phyloP scores from a whole-genome alignment of 2,329 filamentous ascomycete species.

The Cladosporium sphaerospermum region DNA sequence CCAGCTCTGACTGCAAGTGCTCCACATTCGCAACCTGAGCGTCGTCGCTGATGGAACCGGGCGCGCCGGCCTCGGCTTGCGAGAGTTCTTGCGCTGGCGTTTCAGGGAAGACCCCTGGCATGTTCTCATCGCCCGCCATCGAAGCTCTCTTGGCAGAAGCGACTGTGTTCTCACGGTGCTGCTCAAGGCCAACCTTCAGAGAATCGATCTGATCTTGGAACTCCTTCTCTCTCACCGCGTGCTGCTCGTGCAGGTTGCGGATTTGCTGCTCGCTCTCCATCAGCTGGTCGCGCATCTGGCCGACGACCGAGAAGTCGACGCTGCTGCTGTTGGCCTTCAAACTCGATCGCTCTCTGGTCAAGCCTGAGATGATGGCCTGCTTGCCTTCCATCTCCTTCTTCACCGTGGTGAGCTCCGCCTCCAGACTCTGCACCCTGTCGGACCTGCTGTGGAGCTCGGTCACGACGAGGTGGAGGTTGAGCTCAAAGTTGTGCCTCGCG shows the following conservation, averaged over 20 bases:
- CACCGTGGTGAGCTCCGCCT: constrained; percentile 72
- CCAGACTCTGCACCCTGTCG: constrained; percentile 83
- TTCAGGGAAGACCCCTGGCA: constrained; percentile 35
- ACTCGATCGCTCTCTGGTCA: constrained; percentile 88
- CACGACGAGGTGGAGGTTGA: constrained; percentile 86
- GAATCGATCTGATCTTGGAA: constrained; percentile 64
- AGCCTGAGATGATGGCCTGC: constrained; percentile 88
- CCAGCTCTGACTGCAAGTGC: constrained; percentile 65
- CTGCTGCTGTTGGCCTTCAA: constrained; percentile 60
- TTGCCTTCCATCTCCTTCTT: constrained; percentile 97
- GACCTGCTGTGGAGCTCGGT: constrained; percentile 82
- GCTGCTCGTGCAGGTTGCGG: constrained; percentile 62
- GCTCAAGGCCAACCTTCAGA: constrained; percentile 53
- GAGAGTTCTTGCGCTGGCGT: constrained; percentile 31
- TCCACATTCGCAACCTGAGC: constrained; percentile 11
- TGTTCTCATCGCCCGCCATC: constrained; percentile 21
- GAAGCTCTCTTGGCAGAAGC: constrained; percentile 15
- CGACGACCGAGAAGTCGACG: constrained; percentile 89
- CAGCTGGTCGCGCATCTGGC: constrained; percentile 79
- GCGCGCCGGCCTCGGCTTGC: constrained; percentile 20
- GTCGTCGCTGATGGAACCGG: constrained; percentile 15
- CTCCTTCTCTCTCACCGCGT: constrained; percentile 69
- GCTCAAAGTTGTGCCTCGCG: constrained; percentile 83
- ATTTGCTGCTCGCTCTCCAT: constrained; percentile 78
- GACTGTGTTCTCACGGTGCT: constrained; percentile 19